Evolutionary conservation across 1,284 basidiomycete genomes (phyloP).

Genomic region (Ceratobasidium sp.): DNA sequence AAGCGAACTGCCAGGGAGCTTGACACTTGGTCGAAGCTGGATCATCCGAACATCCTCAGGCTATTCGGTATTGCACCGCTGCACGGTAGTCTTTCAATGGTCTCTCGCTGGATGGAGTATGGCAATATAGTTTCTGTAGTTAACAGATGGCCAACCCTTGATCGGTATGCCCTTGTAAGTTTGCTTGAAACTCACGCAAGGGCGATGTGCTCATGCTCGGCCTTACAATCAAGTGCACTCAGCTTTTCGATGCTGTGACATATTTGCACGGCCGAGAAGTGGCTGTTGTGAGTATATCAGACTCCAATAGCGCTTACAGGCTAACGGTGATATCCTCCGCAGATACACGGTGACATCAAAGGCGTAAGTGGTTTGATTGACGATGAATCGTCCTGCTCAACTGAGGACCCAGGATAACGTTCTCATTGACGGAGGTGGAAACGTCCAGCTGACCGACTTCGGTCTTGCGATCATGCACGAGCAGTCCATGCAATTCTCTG

Average conservation of each 20-base stretch:
- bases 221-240: too few species aligned
- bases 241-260: too few species aligned
- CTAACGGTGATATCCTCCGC: too few species aligned
- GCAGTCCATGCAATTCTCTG: not conserved
- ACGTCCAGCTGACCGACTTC: not conserved
- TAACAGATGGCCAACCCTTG: not conserved
- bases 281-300: too few species aligned
- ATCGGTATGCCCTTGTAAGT: not conserved
- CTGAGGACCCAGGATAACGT: not conserved
- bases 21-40: not conserved
- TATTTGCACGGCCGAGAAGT: too few species aligned
- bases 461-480: not conserved
- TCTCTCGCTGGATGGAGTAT: not conserved
- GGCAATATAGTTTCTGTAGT: not conserved
- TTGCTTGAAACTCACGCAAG: too few species aligned
- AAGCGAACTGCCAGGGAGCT: not conserved
- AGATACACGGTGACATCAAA: conserved; percentile 28
- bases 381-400: not conserved
- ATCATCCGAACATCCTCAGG: not conserved
- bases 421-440: not conserved
- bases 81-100: not conserved
- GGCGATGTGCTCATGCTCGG: too few species aligned
- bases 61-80: not conserved
- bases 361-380: not conserved
- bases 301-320: too few species aligned